Base-by-base conservation (phyloP, 1,284 basidiomycete species). In the Pseudozyma thailandica region DNA sequence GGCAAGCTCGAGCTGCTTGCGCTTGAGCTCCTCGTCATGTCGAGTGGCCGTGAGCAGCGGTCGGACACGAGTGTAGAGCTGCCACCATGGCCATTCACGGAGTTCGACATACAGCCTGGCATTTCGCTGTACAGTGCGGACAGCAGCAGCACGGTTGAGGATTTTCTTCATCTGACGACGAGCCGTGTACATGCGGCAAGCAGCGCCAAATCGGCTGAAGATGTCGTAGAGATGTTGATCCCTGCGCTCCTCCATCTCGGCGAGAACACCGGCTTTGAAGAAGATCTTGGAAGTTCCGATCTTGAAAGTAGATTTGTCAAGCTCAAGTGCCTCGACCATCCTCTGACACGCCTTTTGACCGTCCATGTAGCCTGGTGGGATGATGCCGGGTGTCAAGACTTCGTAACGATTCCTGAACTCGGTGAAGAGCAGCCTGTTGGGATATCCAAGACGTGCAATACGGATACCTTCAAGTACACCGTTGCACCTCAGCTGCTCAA, bases 71-170 rank as follows among this genome's bases (percentile, higher is more conserved):
- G 92, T 94, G 83, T 96, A 99, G 16, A 98, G 87, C 72, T 94
- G 92, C 96, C 96, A 99, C 96, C 96, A 98, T 1, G 96, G 94
- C 96, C 95, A 98, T 59, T 95, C 92, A 47, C 90, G 92, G 89
- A 23, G 90, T 90, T 77, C 62, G 27, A 73, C 73, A 79, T 98
- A 98, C 13, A 97, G 88, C 12, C 92, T 86, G 2, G 95, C 95
- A 82, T 98, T 98, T 31, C 90, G 88, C 83, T 98, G 95, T 62
- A 98, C 94, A 0, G 92, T 94, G 44, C 92, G 88, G 37, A 95
- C 90, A 2, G 96, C 94, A 30, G 91, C 88, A 2, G 94, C 92
- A 33, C 95, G 90, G 79, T 98, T 95, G 61, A 98, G 87, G 46
- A 96, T 88, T 86, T 98, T 98, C 86, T 91, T 92, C 86, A 96